phyloP scores from a whole-genome alignment of 805 yeast species.

The Starmerella apicola region DNA sequence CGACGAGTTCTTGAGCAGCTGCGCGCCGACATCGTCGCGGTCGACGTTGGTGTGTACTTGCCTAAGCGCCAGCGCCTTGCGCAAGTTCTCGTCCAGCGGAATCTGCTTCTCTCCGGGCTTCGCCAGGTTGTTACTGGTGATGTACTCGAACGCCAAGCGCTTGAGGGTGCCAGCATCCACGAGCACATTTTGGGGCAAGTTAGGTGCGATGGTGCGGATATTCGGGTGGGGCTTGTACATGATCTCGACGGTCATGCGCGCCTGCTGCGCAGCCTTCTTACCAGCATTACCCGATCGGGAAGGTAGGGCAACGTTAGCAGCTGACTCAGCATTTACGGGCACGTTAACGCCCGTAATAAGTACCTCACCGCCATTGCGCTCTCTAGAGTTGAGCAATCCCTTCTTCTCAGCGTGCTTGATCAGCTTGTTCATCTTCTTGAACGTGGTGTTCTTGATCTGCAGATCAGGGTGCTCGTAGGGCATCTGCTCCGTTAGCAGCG shows the following conservation, averaged over 20 bases:
- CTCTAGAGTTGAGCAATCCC: slow-evolving; percentile 56
- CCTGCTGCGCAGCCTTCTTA: slow-evolving; percentile 5
- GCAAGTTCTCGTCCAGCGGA: slow-evolving; percentile 41
- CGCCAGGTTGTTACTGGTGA: slow-evolving; percentile 36
- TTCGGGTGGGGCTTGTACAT: slow-evolving; percentile 23
- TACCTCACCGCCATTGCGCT: slow-evolving; percentile 70
- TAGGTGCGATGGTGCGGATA: slow-evolving; percentile 20
- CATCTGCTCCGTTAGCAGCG: slow-evolving; percentile 59
- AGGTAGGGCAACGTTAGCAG: slow-evolving; percentile 5
- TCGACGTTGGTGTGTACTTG: slow-evolving; percentile 23
- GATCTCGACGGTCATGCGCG: slow-evolving; percentile 18
- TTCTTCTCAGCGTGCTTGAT: slow-evolving; percentile 76
- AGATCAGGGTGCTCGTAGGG: slow-evolving; percentile 36
- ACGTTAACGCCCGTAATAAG: slow-evolving; percentile 41
- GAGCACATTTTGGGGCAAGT: slow-evolving; percentile 2
- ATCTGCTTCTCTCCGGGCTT: slow-evolving; percentile 40
- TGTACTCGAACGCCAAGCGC: slow-evolving; percentile 42
- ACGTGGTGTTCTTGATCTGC: slow-evolving; percentile 59
- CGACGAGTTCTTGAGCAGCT: slow-evolving; percentile 37
- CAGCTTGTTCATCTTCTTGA: slow-evolving; percentile 82
- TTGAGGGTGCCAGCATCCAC: slow-evolving; percentile 37
- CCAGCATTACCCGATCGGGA: slow-evolving; percentile 6
- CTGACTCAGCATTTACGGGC: slow-evolving; percentile 11
- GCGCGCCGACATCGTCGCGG: slow-evolving; percentile 29
- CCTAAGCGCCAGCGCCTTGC: slow-evolving; percentile 32